Evolutionary conservation across 2,329 filamentous ascomycete genomes (phyloP), one percentile per base, ranked within the genome.

Genomic region (Colletotrichum liriopes): DNA sequence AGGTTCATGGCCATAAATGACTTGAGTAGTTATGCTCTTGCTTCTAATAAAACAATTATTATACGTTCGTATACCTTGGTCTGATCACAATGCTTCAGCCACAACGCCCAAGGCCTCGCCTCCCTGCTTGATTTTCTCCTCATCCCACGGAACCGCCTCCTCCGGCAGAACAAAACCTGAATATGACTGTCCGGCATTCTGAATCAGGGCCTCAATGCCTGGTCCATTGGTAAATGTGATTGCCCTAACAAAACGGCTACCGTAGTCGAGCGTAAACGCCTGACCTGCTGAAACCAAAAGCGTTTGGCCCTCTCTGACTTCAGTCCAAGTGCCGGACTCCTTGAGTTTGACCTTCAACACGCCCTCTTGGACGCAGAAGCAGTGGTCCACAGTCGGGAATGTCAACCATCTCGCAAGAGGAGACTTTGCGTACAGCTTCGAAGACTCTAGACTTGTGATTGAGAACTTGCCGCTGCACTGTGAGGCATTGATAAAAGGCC

Each of bases 371-470:
- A 88, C 82, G 65, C 81, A 83, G 58, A 90, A 81, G 64, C 86
- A 88, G 76, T 90, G 88, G 73, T 89, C 87, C 1, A 86, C 86
- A 0, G 77, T 77, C 0, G 77, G 65, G 73, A 90, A 90, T 0
- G 79, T 81, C 39, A 89, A 68, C 68, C 77, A 82, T 32, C 78
- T 76, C 0, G 75, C 76, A 3, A 86, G 80, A 0, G 83, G 69
- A 6, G 81, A 81, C 12, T 75, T 70, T 0, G 76, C 75, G 68
- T 86, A 85, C 0, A 79, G 72, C 65, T 77, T 79, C 1, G 81
- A 85, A 0, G 80, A 81, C 74, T 90, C 87, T 41, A 90, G 84
- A 65, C 85, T 86, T 1, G 85, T 86, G 68, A 90, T 89, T 12
- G 86, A 82, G 67, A 89, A 90, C 58, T 83, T 85, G 0, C 84